Base-by-base conservation (phyloP, 805 yeast species). In the Hanseniaspora singularis region DNA sequence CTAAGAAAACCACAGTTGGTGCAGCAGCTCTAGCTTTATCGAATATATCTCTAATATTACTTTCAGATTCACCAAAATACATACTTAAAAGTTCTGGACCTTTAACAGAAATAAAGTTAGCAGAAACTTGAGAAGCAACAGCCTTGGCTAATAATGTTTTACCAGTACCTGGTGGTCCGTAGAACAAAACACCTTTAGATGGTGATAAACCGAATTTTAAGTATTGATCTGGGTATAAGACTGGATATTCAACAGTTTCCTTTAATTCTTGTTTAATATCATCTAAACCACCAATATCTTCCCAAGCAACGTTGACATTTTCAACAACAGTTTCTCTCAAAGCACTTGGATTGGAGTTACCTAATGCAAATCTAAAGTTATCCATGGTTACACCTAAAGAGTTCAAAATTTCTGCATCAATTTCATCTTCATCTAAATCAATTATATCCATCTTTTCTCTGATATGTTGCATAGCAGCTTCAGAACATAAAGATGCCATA, bases 131-230 rank as follows among this genome's bases (percentile, higher is more conserved):
- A 40, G 97, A 92, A 40, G 99, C 99, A 57, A 92, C 97, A 47
- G 99, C 99, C 70, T 92, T 92, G 39, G 98, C 98, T 59, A 92
- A 74, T 61, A 92, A 71, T 3, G 99, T 92, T 71, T 92, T 92
- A 87, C 98, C 98, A 51, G 97, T 92, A 83, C 99, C 99, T 51
- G 99, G 99, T 46, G 99, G 99, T 57, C 99, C 99, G 65, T 83
- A 92, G 74, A 92, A 92, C 64, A 92, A 73, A 55, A 92, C 98
- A 71, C 99, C 99, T 69, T 89, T 88, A 33, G 98, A 80, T 47
- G 99, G 98, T 9, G 97, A 79, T 64, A 92, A 76, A 54, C 99
- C 99, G 62, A 92, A 92, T 71, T 92, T 94, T 67, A 94, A 84
- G 70, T 86, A 92, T 73, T 89, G 95, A 62, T 92, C 98, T 66